These are phyloP conservation scores for Bombardia bombarda DNA, from an alignment of 495 filamentous ascomycete genomes.

Conservation along the genomic window DNA sequence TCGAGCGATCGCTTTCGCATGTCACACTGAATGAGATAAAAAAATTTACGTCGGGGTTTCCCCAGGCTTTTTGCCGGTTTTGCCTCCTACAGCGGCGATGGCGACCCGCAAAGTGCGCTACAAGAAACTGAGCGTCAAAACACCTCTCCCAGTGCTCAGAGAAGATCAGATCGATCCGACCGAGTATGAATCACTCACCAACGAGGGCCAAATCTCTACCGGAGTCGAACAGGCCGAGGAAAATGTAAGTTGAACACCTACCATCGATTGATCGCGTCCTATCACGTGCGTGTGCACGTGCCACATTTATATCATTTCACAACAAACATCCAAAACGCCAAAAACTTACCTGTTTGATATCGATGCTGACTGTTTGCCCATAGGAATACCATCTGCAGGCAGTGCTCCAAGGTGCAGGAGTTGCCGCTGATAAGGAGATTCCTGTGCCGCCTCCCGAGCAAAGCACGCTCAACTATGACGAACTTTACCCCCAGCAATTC, in stretches of 20 bases:
- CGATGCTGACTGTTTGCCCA: constrained; percentile 21
- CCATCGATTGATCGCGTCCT: constrained; percentile 30
- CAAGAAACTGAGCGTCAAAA: constrained; percentile 87
- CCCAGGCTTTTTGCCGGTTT: constrained; percentile 33
- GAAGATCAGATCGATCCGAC: constrained; percentile 83
- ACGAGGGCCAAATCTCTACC: constrained; percentile 70
- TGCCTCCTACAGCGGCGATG: constrained; percentile 46
- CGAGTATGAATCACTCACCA: constrained; percentile 48
- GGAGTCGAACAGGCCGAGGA: constrained; percentile 96
- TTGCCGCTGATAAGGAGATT: constrained; percentile 66
- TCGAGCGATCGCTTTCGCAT: constrained; percentile 48
- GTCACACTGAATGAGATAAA: constrained; percentile 40
- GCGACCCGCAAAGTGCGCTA: constrained; percentile 67
- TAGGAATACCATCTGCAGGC: constrained; percentile 99
- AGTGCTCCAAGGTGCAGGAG: constrained; percentile 69
- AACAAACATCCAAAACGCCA: neutral
- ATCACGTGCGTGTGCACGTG: constrained; percentile 46
- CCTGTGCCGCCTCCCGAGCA: constrained; percentile 78
- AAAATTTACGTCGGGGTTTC: constrained; percentile 38
- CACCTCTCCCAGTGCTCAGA: constrained; percentile 72
- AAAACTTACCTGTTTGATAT: constrained; percentile 4
- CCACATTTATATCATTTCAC: constrained; percentile 20
- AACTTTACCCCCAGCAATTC: constrained; percentile 72
- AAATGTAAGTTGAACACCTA: constrained; percentile 65
- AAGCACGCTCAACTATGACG: constrained; percentile 74